Evolutionary conservation across 371 early-diverging fungal species (phyloP).

Genomic region (Nematocida sp.): DNA sequence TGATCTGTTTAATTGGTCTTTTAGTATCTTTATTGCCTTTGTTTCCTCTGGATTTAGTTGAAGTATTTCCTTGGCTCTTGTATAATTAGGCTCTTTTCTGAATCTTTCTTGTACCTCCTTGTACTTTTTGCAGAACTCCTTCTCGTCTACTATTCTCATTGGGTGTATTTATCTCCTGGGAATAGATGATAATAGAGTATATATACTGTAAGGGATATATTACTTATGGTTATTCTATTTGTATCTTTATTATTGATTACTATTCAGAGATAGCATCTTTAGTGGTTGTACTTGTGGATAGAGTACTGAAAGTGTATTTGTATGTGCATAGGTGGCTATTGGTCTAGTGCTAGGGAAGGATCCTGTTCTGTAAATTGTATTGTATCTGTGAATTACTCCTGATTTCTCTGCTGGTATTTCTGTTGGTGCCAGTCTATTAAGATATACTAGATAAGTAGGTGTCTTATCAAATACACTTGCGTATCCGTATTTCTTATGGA

Average conservation of each 20-base stretch:
- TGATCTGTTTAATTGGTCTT: constrained; percentile 7
- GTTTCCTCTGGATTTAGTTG: constrained; percentile 57
- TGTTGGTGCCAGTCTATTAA: background rate
- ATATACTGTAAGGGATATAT: no score
- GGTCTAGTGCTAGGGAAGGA: constrained; percentile 21
- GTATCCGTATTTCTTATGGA: constrained; percentile 42
- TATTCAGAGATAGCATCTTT: background rate
- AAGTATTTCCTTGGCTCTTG: constrained; percentile 15
- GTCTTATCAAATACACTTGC: constrained; percentile 39
- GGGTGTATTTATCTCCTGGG: background rate
- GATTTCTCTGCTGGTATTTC: constrained; percentile 21
- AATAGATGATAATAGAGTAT: no score
- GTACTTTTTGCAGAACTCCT: constrained; percentile 39
- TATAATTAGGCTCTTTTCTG: background rate
- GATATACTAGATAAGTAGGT: constrained; percentile 40
- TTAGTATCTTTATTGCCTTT: constrained; percentile 52
- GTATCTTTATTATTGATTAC: background rate
- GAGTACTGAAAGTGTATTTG: constrained; percentile 8
- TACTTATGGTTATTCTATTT: no score
- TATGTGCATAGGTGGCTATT: background rate
- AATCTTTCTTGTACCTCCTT: constrained; percentile 7
- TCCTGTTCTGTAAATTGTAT: constrained; percentile 17
- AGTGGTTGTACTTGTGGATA: background rate
- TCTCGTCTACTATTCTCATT: background rate
- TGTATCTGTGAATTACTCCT: constrained; percentile 45